These are phyloP conservation scores for Oryza glumipatula DNA, from an alignment of 176 grass and related monocot species.

Conservation along the genomic window DNA sequence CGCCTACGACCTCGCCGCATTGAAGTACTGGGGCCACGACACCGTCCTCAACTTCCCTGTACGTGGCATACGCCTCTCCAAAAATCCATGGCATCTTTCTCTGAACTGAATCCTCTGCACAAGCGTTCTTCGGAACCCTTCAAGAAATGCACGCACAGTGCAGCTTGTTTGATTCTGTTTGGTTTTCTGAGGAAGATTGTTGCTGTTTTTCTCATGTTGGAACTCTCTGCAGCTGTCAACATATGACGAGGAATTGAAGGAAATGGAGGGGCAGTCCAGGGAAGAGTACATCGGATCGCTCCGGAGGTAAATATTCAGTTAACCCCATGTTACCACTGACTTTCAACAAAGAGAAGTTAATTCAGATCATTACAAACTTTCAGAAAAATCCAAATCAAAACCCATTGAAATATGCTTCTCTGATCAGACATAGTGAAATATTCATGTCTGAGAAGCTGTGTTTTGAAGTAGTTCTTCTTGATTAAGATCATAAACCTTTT, in stretches of 20 bases:
- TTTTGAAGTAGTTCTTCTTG: neutral
- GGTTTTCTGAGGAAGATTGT: neutral
- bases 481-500: neutral
- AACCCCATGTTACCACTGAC: neutral
- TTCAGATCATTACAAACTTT: neutral
- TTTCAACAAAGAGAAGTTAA: neutral
- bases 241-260: constrained; percentile 59
- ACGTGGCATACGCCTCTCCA: neutral
- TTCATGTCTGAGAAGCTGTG: neutral
- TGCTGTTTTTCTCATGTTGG: neutral
- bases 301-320: constrained; percentile 40
- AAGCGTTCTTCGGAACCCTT: neutral
- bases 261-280: constrained; percentile 62
- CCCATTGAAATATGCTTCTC: neutral
- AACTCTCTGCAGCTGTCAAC: constrained; percentile 38
- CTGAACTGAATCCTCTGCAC: neutral
- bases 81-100: neutral
- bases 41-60: constrained; percentile 88
- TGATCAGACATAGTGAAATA: neutral
- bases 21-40: constrained; percentile 83
- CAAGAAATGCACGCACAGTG: neutral
- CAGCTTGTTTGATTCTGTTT: neutral
- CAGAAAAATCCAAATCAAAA: neutral
- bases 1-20: constrained; percentile 83
- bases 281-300: constrained; percentile 75